Evolutionary conservation across 2,329 filamentous ascomycete species (phyloP), one percentile per base, ranked within the genome.

Genomic region (Parastagonospora avenae): DNA sequence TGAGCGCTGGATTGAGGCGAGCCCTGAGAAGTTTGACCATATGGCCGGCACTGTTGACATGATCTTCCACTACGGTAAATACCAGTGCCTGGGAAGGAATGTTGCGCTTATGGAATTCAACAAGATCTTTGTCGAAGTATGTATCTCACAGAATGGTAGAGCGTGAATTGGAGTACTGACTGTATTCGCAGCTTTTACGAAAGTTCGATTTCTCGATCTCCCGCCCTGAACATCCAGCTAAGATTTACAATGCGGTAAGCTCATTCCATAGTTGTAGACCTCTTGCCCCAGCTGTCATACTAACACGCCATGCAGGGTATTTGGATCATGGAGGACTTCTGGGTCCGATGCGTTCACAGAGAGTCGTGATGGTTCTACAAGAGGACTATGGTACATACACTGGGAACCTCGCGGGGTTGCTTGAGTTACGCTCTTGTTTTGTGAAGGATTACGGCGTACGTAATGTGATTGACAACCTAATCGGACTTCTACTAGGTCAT

Each of bases 91-190:
- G 6, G 67, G 67, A 15, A 60, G 57, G 15, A 36, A 45, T 8
- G 54, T 72, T 2, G 68, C 70, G 2, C 38, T 57, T 28, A 55
- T 72, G 50, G 65, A 71, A 37, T 59, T 72, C 31, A 66, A 71
- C 46, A 72, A 73, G 43, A 47, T 75, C 0, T 70, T 73, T 8
- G 52, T 61, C 0, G 51, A 65, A 53, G 46, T 42, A 37, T 6
- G 30, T 30, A 15, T 28, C 16, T 24, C 8, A n/a, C 16, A n/a
- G 29, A 28, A 9, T 4, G 9, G 15, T 16, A 11, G 5, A 15
- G 10, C 24, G 28, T 8, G 7, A 7, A 29, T 30, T 3, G 11
- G 19, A 24, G 4, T 11, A 14, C 39, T 48, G n/a, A 48, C 31
- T 4, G 28, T 8, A 8, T 2, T 16, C 33, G 4, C 27, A 57